These are phyloP conservation scores for Aspergillus chevalieri DNA, from an alignment of 2,329 filamentous ascomycete genomes.

Conservation along the genomic window DNA sequence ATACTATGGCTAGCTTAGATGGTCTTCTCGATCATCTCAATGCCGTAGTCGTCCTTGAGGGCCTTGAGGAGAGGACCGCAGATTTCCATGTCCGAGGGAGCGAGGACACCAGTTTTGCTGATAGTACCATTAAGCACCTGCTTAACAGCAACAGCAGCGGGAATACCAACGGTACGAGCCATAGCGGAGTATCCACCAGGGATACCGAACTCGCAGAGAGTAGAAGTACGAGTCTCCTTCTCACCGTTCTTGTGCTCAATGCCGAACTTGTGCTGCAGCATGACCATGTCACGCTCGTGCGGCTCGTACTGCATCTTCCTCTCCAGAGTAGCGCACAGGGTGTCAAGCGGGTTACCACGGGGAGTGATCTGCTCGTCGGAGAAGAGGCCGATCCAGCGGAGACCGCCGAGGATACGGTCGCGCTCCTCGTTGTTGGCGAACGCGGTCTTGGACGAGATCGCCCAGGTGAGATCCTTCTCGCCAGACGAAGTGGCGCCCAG, in stretches of 20 bases:
- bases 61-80: conserved; percentile 69
- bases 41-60: conserved; percentile 70
- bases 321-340: conserved; percentile 82
- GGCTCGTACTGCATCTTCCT: conserved; percentile 84
- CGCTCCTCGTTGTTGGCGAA: conserved; percentile 66
- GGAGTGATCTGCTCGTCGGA: conserved; percentile 64
- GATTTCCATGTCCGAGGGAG: conserved; percentile 67
- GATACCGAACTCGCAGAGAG: conserved; percentile 75
- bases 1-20: conserved; percentile 20
- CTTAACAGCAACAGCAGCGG: conserved; percentile 68
- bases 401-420: conserved; percentile 62
- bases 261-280: conserved; percentile 60
- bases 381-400: conserved; percentile 66
- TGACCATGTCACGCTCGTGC: conserved; percentile 77
- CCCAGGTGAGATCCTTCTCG: conserved; percentile 64
- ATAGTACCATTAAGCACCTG: conserved; percentile 71
- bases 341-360: conserved; percentile 75
- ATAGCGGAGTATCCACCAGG: conserved; percentile 75
- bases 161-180: conserved; percentile 74
- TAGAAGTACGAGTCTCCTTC: conserved; percentile 71
- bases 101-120: conserved; percentile 65
- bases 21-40: conserved; percentile 65
- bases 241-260: conserved; percentile 76
- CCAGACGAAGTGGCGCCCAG: conserved; percentile 61
- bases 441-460: conserved; percentile 67